Percentiles rank a stretch among this genome's conserved stretches.
Evolutionary conservation across 2,329 filamentous ascomycete genomes (phyloP).

Genomic region (Zopfia rhizophila): DNA sequence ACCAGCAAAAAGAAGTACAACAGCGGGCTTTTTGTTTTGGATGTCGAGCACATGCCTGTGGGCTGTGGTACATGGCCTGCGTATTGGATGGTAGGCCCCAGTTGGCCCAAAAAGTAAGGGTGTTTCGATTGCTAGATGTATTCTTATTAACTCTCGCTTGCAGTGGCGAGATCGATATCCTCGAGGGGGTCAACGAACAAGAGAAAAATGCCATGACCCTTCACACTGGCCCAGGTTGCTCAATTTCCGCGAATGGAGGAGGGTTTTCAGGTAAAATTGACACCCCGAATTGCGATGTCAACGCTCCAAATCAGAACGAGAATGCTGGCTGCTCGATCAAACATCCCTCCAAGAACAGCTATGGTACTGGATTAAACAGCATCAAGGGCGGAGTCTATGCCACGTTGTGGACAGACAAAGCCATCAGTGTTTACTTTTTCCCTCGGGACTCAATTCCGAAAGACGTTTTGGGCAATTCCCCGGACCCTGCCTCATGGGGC

Average conservation of each 20-base stretch:
- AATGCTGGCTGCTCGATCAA: constrained; percentile 57
- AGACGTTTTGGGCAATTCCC: constrained; percentile 69
- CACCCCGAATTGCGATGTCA: constrained; percentile 61
- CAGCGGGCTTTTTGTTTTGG: constrained; percentile 59
- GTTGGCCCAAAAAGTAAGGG: constrained; percentile 44
- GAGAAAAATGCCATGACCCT: constrained; percentile 58
- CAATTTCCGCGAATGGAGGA: constrained; percentile 47
- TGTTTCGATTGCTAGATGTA: background rate
- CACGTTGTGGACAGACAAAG: constrained; percentile 72
- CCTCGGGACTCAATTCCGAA: constrained; percentile 71
- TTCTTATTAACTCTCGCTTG: too few relatives aligned
- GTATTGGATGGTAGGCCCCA: constrained; percentile 52
- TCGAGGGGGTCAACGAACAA: constrained; percentile 59
- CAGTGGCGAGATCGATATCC: constrained; percentile 61
- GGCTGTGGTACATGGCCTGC: constrained; percentile 65
- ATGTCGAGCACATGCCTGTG: constrained; percentile 63
- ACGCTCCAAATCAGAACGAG: constrained; percentile 49
- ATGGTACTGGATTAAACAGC: constrained; percentile 65
- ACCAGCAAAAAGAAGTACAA: constrained; percentile 59
- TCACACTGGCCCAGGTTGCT: constrained; percentile 58
- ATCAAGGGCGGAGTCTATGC: constrained; percentile 59
- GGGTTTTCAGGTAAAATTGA: constrained; percentile 62
- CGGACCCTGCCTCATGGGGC: constrained; percentile 76
- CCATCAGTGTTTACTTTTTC: constrained; percentile 87
- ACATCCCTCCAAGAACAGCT: constrained; percentile 54